Conservation (phyloP, 345 rosid genomes). For the Lumnitzera racemosa region DNA sequence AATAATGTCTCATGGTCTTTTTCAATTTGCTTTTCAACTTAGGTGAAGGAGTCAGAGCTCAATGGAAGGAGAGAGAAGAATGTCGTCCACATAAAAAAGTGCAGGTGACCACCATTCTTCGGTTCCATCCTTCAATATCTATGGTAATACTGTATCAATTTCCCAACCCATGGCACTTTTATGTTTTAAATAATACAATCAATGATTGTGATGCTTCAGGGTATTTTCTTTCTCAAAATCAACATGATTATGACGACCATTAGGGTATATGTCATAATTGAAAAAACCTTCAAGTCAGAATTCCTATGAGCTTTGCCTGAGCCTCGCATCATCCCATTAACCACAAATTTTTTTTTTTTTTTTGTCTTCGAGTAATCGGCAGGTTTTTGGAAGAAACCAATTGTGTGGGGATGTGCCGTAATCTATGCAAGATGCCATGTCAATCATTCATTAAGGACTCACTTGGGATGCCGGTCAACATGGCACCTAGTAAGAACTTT, state of each 20-base stretch:
- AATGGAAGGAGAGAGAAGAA: conserved; percentile 71
- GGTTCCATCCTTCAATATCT: conserved; percentile 8
- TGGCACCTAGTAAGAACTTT: conserved; percentile 75
- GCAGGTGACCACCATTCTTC: conserved; percentile 51
- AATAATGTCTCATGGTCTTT: background rate
- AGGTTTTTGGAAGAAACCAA: conserved; percentile 84
- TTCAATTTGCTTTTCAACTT: background rate
- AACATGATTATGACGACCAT: conserved; percentile 18
- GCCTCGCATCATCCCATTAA: conserved; percentile 16
- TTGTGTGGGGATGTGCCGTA: conserved; percentile 89
- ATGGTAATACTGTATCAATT: too few relatives aligned
- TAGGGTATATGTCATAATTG: background rate
- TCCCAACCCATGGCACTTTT: too few relatives aligned
- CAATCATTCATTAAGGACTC: conserved; percentile 74
- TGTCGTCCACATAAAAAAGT: conserved; percentile 71
- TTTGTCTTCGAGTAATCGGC: conserved; percentile 7
- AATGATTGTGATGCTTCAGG: conserved; percentile 29
- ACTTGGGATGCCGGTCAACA: conserved; percentile 79
- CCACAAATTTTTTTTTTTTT: background rate
- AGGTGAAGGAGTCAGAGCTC: conserved; percentile 73
- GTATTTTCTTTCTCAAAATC: conserved; percentile 11
- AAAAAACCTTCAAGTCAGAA: conserved; percentile 15
- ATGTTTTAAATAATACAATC: conserved; percentile 3
- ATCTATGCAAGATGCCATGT: conserved; percentile 74
- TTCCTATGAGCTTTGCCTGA: conserved; percentile 7